These are phyloP conservation scores for Alisma plantagoaquatica DNA, from an alignment of 106 monocot genomes.

Conservation along the genomic window DNA sequence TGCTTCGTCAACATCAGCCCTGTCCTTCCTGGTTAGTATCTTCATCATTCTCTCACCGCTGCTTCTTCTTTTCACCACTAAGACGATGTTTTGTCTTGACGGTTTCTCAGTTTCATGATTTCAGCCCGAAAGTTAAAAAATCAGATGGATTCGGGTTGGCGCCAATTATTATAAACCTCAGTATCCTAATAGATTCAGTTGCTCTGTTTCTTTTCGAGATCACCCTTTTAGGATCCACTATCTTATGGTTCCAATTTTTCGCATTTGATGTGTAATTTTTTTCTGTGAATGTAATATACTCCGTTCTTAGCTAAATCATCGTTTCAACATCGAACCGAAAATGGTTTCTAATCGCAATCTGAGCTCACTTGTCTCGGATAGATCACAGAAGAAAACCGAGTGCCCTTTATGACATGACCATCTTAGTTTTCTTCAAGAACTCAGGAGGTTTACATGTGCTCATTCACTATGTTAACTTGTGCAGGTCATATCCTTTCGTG, in stretches of 20 bases:
- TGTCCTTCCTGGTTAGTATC: background rate
- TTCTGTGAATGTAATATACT: too few relatives aligned
- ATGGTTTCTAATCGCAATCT: too few relatives aligned
- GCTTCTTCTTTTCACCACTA: background rate
- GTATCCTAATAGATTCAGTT: background rate
- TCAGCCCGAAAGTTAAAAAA: background rate
- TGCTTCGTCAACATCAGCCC: background rate
- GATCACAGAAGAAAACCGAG: too few relatives aligned
- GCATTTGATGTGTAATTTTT: too few relatives aligned
- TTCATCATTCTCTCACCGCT: background rate
- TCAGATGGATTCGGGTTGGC: background rate
- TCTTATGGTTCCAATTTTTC: too few relatives aligned
- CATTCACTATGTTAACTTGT: slow-evolving; percentile 4
- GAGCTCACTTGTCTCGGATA: too few relatives aligned
- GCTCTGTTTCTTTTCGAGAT: background rate
- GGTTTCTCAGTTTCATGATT: too few relatives aligned
- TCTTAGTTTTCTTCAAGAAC: background rate
- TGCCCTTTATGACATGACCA: too few relatives aligned
- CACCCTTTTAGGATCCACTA: too few relatives aligned
- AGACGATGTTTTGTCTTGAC: background rate
- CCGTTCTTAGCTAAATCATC: too few relatives aligned
- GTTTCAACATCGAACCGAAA: too few relatives aligned
- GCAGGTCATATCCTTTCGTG: slow-evolving; percentile 78
- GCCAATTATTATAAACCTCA: slow-evolving; percentile 6
- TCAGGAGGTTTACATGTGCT: background rate